Evolutionary conservation across 805 yeast genomes (phyloP).

Genomic region (Yarrowia yakushimensis): DNA sequence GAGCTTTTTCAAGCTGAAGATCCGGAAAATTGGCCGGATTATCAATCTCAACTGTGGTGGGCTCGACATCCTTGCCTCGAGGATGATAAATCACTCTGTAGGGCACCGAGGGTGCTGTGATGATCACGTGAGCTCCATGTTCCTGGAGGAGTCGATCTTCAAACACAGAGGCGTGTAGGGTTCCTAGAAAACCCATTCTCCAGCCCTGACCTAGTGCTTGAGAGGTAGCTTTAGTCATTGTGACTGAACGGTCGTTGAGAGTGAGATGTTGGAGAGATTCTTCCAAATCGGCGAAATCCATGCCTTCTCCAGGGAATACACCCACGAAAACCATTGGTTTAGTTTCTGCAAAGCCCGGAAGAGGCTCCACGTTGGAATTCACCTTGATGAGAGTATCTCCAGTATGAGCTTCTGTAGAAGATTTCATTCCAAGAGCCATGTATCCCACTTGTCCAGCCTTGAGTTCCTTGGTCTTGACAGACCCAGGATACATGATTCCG

Average conservation of each 20-base stretch:
- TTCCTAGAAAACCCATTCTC: conserved; percentile 93
- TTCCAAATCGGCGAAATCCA: conserved; percentile 82
- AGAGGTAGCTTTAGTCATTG: conserved; percentile 84
- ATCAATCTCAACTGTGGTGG: conserved; percentile 60
- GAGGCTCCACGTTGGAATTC: conserved; percentile 57
- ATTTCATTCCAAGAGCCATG: conserved; percentile 90
- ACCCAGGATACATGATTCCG: conserved; percentile 94
- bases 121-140: conserved; percentile 86
- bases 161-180: conserved; percentile 92
- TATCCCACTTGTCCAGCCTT: conserved; percentile 94
- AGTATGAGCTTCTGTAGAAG: conserved; percentile 76
- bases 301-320: conserved; percentile 94
- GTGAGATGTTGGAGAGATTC: conserved; percentile 79
- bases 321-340: conserved; percentile 99
- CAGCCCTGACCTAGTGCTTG: conserved; percentile 96
- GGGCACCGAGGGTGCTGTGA: conserved; percentile 96
- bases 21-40: conserved; percentile 95
- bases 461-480: conserved; percentile 57
- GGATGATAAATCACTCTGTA: conserved; percentile 62
- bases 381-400: conserved; percentile 77
- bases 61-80: conserved; percentile 42
- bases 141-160: conserved; percentile 88
- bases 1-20: conserved; percentile 38
- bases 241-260: conserved; percentile 86
- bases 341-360: conserved; percentile 94